Base-by-base conservation (phyloP, 2,329 filamentous ascomycete genomes). In the Neurospora sp. region DNA sequence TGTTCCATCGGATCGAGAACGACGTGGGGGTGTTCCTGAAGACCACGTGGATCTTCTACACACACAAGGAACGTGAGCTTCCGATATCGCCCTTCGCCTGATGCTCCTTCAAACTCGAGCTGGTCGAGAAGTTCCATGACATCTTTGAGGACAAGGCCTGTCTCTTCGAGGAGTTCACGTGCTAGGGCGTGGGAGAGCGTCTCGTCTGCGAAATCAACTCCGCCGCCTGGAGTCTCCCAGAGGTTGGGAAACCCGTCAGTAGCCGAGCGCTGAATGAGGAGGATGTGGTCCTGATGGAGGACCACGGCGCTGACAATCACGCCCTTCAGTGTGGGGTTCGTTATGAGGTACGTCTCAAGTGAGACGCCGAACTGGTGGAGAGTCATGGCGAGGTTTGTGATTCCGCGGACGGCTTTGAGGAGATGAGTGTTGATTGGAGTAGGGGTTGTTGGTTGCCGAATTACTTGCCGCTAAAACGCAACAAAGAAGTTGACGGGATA, bases 151-250 rank as follows among this genome's bases (percentile, higher is more conserved):
- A 6, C n/a, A 11, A 75, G 40, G 8, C 74, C 73, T 0, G 73
- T 74, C 39, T 75, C 74, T 36, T 75, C 74, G 4, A 13, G 19
- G 9, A 74, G 69, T 62, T 75, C 74, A 11, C 74, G 72, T 23
- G 46, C 38, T 5, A 72, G 17, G 6, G 71, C 73, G 17, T 71
- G 66, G 0, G 74, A 19, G 11, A 74, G 33, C 0, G 70, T 70
- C 66, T 75, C 73, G 19, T 67, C 43, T 2, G 6, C 1, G 0
- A 52, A 13, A 23, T 75, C 74, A 10, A 73, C 71, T 3, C 70
- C 66, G n/a, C 74, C 74, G 4, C 74, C 74, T 7, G 74, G 71
- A 15, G 68, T 71, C 58, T 75, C 74, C 73, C 73, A 75, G 3
- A 70, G 39, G 3, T 72, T 62, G 0, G 73, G 72, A 40, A 74